These are phyloP conservation scores for Amanita pallidorosea DNA, from an alignment of 768 basidiomycete species.

Conservation along the genomic window DNA sequence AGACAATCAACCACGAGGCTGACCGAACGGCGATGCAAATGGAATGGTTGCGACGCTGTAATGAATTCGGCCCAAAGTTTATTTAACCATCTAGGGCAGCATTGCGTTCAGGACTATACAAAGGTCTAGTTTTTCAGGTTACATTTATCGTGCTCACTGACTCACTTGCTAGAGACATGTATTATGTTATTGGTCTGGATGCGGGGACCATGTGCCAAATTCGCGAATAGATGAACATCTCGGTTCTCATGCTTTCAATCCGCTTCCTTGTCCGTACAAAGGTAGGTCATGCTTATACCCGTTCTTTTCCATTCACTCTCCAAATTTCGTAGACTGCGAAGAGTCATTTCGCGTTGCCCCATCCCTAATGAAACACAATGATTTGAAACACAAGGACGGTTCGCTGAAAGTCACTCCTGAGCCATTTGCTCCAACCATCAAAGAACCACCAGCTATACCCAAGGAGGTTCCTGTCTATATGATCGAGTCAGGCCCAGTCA, in stretches of 20 bases:
- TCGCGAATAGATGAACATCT: slow-evolving; percentile 36
- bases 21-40: slow-evolving; percentile 40
- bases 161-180: slow-evolving; percentile 2
- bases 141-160: not conserved
- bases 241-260: slow-evolving; percentile 34
- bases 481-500: slow-evolving; percentile 31
- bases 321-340: slow-evolving; percentile 36
- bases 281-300: slow-evolving; percentile 24
- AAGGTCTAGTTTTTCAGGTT: slow-evolving; percentile 9
- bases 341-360: slow-evolving; percentile 33
- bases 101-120: slow-evolving; percentile 11
- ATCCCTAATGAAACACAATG: slow-evolving; percentile 41
- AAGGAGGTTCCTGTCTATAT: slow-evolving; percentile 38
- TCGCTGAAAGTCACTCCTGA: slow-evolving; percentile 23
- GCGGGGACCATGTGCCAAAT: slow-evolving; percentile 47
- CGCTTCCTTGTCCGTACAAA: slow-evolving; percentile 37
- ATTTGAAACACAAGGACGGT: slow-evolving; percentile 23
- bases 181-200: slow-evolving; percentile 28
- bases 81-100: slow-evolving; percentile 34
- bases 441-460: slow-evolving; percentile 27
- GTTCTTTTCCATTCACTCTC: not conserved
- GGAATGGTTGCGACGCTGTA: slow-evolving; percentile 44
- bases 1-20: slow-evolving; percentile 30
- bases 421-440: slow-evolving; percentile 21
- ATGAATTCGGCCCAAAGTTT: slow-evolving; percentile 44